Percentiles rank a stretch among this genome's conserved stretches.
phyloP scores from a whole-genome alignment of 306 rosid species.

The Boehmeria nivea region DNA sequence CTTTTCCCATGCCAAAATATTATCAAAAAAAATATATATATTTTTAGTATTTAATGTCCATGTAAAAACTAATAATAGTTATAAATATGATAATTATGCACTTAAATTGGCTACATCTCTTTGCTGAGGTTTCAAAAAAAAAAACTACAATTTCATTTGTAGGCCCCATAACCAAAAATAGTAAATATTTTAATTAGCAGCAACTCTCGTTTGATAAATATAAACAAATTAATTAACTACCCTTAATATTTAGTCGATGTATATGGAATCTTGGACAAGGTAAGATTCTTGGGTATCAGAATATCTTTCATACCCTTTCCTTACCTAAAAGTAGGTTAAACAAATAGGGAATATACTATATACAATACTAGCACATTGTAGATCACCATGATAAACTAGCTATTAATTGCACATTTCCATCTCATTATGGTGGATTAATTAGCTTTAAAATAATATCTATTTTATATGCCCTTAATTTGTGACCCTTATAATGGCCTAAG shows the following conservation, averaged over 20 bases:
- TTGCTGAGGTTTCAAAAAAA: constrained; percentile 3
- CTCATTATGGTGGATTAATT: not conserved
- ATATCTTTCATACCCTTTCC: constrained; percentile 15
- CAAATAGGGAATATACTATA: constrained; percentile 43
- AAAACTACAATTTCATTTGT: not conserved
- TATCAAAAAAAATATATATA: too few relatives aligned
- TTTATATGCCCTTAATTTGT: not conserved
- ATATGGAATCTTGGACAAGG: constrained; percentile 34
- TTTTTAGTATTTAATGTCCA: too few relatives aligned
- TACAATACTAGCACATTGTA: constrained; percentile 21
- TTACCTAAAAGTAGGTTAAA: constrained; percentile 38
- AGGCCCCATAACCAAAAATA: constrained; percentile 22
- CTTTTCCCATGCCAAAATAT: too few relatives aligned
- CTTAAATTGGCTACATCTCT: too few relatives aligned
- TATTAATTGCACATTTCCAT: not conserved
- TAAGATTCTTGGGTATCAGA: constrained; percentile 33
- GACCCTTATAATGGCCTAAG: constrained; percentile 13
- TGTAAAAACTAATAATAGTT: too few relatives aligned
- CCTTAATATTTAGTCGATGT: not conserved
- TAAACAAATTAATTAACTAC: not conserved
- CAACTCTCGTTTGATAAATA: not conserved
- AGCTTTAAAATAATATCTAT: not conserved
- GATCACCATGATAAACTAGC: constrained; percentile 9
- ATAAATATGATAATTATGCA: too few relatives aligned
- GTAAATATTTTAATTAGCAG: not conserved